phyloP scores from a whole-genome alignment of 352 stramenopile species.

The Globisporangium yorkense region DNA sequence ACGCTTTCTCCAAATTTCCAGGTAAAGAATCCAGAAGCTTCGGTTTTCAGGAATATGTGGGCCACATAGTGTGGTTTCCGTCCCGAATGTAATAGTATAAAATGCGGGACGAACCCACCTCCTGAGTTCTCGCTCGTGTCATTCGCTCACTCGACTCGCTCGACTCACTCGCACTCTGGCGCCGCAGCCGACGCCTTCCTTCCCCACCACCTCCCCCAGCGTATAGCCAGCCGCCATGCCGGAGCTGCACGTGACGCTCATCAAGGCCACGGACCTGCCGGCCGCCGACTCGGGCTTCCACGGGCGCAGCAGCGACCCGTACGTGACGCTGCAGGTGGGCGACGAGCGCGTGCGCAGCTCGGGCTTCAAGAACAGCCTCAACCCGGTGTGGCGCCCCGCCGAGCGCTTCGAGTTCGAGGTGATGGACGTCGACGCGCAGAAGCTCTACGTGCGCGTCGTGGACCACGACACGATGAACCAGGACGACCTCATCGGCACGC shows the following conservation, averaged over 20 bases:
- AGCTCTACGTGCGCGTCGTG: conserved; percentile 51
- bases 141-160: background rate
- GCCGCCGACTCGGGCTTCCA: conserved; percentile 50
- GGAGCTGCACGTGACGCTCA: conserved; percentile 57
- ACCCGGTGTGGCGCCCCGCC: conserved; percentile 67
- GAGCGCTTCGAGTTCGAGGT: conserved; percentile 74
- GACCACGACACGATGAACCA: conserved; percentile 65
- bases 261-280: conserved; percentile 57
- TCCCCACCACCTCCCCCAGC: background rate
- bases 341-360: conserved; percentile 45
- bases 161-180: background rate
- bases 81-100: background rate
- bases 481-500: conserved; percentile 55
- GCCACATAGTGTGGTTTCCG: background rate
- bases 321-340: conserved; percentile 55
- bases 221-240: conserved; percentile 28
- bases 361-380: conserved; percentile 36
- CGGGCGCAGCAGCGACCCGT: conserved; percentile 63
- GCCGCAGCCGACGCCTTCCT: background rate
- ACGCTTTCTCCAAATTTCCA: background rate
- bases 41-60: background rate
- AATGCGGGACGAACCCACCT: background rate
- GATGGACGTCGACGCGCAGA: conserved; percentile 26
- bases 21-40: background rate
- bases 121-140: conserved; percentile 10